Percentiles rank a stretch among this genome's conserved stretches.
These are phyloP conservation scores for Ensete ventricosum DNA, from an alignment of 176 grass and related monocot species.

Conservation along the genomic window DNA sequence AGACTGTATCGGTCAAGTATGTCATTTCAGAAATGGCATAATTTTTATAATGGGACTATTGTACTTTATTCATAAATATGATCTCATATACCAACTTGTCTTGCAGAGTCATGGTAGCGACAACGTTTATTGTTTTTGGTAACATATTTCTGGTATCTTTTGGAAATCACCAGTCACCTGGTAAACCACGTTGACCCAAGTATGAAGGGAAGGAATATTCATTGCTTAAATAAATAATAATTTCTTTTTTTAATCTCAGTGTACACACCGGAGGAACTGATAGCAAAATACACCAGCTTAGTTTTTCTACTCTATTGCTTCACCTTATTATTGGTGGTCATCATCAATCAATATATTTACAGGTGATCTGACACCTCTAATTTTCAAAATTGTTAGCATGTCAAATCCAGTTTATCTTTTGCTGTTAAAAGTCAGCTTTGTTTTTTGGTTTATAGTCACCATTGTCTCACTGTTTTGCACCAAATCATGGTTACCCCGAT, in stretches of 20 bases:
- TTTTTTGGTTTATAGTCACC: not conserved
- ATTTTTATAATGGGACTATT: slow-evolving; percentile 5
- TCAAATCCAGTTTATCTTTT: not conserved
- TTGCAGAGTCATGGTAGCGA: slow-evolving; percentile 71
- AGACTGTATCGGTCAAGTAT: slow-evolving; percentile 76
- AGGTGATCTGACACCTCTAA: slow-evolving; percentile 38
- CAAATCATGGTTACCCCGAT: slow-evolving; percentile 1
- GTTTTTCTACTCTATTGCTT: slow-evolving; percentile 95
- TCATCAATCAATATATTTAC: slow-evolving; percentile 82
- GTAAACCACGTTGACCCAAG: slow-evolving; percentile 32
- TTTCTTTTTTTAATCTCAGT: slow-evolving; percentile 37
- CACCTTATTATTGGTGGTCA: slow-evolving; percentile 68
- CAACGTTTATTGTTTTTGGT: slow-evolving; percentile 79
- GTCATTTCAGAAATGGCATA: slow-evolving; percentile 31
- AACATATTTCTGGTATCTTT: slow-evolving; percentile 94
- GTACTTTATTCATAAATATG: not conserved
- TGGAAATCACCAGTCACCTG: slow-evolving; percentile 95
- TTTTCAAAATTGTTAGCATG: slow-evolving; percentile 1
- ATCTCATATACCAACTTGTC: slow-evolving; percentile 1
- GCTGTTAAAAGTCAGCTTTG: not conserved
- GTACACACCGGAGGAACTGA: slow-evolving; percentile 82
- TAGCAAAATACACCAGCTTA: slow-evolving; percentile 83
- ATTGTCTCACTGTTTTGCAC: not conserved
- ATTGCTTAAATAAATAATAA: slow-evolving; percentile 22
- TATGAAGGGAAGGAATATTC: slow-evolving; percentile 3